Conservation (phyloP, 345 rosid species). For the Stellera chamaejasme region DNA sequence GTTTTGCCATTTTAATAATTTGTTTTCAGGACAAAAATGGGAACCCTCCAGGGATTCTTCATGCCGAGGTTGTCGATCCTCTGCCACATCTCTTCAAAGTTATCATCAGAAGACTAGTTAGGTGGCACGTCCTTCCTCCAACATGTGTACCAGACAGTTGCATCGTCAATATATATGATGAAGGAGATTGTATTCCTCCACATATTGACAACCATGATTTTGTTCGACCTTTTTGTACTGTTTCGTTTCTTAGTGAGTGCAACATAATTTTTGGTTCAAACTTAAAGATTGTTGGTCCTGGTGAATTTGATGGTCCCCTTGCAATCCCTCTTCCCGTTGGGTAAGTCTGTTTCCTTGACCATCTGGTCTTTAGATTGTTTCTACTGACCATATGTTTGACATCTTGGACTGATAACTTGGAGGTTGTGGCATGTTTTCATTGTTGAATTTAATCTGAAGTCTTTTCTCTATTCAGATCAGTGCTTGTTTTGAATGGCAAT, state of each 20-base stretch:
- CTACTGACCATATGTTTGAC: background rate
- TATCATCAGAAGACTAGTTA: conserved; percentile 50
- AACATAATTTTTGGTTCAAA: conserved; percentile 49
- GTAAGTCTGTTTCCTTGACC: conserved; percentile 20
- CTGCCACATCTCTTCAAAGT: conserved; percentile 44
- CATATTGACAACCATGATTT: conserved; percentile 66
- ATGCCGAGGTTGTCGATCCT: conserved; percentile 52
- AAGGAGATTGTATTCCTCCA: conserved; percentile 73
- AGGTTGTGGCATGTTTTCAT: too few relatives aligned
- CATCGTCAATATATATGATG: conserved; percentile 61
- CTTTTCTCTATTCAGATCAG: conserved; percentile 34
- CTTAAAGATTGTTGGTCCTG: conserved; percentile 38
- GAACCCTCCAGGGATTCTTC: conserved; percentile 51
- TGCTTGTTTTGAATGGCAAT: conserved; percentile 51
- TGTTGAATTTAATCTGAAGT: background rate
- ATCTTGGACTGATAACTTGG: too few relatives aligned
- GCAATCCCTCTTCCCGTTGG: conserved; percentile 54
- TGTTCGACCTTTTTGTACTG: conserved; percentile 58
- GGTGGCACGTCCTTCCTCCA: conserved; percentile 53
- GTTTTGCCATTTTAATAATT: background rate
- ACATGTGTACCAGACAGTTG: conserved; percentile 58
- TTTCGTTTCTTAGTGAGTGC: conserved; percentile 50
- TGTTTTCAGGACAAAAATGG: conserved; percentile 44
- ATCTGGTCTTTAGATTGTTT: background rate
- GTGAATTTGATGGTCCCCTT: conserved; percentile 48